Evolutionary conservation across 75 land plant species (phyloP).

Genomic region (Ceratopteris richardii): DNA sequence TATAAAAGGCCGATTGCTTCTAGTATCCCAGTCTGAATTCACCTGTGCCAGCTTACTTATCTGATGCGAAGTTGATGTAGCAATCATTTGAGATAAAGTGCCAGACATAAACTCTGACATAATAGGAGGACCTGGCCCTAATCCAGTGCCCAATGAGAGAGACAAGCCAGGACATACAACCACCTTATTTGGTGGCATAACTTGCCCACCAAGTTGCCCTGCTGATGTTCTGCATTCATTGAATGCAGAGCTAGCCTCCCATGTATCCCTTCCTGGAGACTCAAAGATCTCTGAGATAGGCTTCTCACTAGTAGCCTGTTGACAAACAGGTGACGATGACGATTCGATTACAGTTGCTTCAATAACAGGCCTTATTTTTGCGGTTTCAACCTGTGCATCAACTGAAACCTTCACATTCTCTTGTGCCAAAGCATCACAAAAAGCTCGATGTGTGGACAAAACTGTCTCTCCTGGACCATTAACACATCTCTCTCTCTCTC

Average conservation of each 20-base stretch:
- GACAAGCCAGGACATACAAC: background rate
- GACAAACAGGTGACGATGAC: too few species aligned
- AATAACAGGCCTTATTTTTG: background rate
- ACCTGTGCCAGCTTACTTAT: background rate
- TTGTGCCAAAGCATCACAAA: constrained; percentile 86
- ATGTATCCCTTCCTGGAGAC: too few species aligned
- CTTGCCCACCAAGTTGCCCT: too few species aligned
- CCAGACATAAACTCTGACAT: background rate
- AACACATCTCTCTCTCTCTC: background rate
- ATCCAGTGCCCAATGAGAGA: background rate
- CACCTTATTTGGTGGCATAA: too few species aligned
- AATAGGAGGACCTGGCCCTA: background rate
- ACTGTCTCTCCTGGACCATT: constrained; percentile 67
- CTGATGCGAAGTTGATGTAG: background rate
- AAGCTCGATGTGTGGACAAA: constrained; percentile 89
- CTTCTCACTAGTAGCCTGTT: too few species aligned
- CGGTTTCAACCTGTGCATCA: background rate
- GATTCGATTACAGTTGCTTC: too few species aligned
- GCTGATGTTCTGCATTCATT: too few species aligned
- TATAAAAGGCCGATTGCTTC: background rate
- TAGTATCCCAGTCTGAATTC: background rate
- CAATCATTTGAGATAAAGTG: too few species aligned
- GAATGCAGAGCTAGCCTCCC: too few species aligned
- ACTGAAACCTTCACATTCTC: constrained; percentile 59
- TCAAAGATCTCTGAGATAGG: too few species aligned